phyloP scores from a whole-genome alignment of 2,329 filamentous ascomycete species.

The Fusarium tanahbumbuense region DNA sequence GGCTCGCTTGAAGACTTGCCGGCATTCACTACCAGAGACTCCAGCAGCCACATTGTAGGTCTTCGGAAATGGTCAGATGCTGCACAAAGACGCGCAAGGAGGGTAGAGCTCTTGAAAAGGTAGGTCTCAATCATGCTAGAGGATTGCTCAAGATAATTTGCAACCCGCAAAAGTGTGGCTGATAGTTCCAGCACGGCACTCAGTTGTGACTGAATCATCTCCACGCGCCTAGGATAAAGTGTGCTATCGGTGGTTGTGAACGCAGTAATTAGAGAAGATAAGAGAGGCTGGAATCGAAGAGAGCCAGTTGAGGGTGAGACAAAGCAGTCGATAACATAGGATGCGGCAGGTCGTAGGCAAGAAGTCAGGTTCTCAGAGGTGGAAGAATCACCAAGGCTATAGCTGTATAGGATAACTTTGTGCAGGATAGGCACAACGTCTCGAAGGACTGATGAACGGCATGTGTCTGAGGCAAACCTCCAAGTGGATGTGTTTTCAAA shows the following conservation, averaged over 20 bases:
- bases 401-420: constrained; percentile 76
- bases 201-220: constrained; percentile 71
- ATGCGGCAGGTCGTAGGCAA: constrained; percentile 77
- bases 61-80: constrained; percentile 73
- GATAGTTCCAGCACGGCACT: constrained; percentile 73
- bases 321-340: constrained; percentile 81
- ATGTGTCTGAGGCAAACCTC: constrained; percentile 78
- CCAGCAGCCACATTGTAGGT: constrained; percentile 75
- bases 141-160: constrained; percentile 71
- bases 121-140: constrained; percentile 78
- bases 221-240: constrained; percentile 66
- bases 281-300: constrained; percentile 80
- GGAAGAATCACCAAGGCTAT: constrained; percentile 75
- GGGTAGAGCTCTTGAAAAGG: constrained; percentile 82
- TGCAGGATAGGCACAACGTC: constrained; percentile 77
- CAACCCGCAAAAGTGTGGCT: constrained; percentile 76
- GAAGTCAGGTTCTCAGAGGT: constrained; percentile 62
- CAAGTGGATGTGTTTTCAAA: constrained; percentile 88
- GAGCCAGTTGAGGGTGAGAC: constrained; percentile 76
- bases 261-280: constrained; percentile 71
- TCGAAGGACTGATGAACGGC: constrained; percentile 75
- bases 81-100: constrained; percentile 81
- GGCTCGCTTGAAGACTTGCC: constrained; percentile 77
- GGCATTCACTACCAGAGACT: constrained; percentile 77
- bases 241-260: constrained; percentile 67